phyloP scores from a whole-genome alignment of 805 yeast genomes.

The Pichia rugopelliculosa region DNA sequence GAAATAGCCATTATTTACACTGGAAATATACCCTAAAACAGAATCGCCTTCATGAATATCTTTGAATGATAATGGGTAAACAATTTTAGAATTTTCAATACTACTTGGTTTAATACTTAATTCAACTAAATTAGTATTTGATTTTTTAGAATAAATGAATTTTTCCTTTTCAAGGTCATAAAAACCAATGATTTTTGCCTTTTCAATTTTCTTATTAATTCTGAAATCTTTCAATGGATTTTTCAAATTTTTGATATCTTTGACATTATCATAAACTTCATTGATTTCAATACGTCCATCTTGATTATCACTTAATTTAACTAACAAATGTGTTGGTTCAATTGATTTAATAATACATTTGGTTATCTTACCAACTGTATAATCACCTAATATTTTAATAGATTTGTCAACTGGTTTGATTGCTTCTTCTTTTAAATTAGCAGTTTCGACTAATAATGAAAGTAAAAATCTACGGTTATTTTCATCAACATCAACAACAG shows the following conservation, averaged over 20 bases:
- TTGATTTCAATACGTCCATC: conserved; percentile 76
- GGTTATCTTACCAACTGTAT: conserved; percentile 51
- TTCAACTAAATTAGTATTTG: conserved; percentile 55
- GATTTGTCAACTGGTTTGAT: conserved; percentile 56
- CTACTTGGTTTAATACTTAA: conserved; percentile 32
- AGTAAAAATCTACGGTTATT: conserved; percentile 65
- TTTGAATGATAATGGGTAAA: conserved; percentile 25
- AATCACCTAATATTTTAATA: conserved; percentile 43
- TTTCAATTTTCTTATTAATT: conserved; percentile 45
- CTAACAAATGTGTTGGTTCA: conserved; percentile 62
- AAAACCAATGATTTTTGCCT: conserved; percentile 67
- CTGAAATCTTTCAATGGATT: conserved; percentile 55
- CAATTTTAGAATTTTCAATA: conserved; percentile 34
- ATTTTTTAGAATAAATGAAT: conserved; percentile 52
- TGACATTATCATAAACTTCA: conserved; percentile 49
- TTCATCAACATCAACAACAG: conserved; percentile 60
- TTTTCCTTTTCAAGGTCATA: conserved; percentile 65
- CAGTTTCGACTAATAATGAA: conserved; percentile 38
- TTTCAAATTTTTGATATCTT: conserved; percentile 48
- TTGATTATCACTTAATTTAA: conserved; percentile 66
- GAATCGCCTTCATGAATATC: conserved; percentile 43
- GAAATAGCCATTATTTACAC: conserved; percentile 48
- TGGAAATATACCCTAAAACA: conserved; percentile 58
- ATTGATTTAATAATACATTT: conserved; percentile 54
- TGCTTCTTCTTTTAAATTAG: conserved; percentile 24